These are phyloP conservation scores for Detonula confervacea DNA, from an alignment of 352 stramenopile species.

Conservation along the genomic window DNA sequence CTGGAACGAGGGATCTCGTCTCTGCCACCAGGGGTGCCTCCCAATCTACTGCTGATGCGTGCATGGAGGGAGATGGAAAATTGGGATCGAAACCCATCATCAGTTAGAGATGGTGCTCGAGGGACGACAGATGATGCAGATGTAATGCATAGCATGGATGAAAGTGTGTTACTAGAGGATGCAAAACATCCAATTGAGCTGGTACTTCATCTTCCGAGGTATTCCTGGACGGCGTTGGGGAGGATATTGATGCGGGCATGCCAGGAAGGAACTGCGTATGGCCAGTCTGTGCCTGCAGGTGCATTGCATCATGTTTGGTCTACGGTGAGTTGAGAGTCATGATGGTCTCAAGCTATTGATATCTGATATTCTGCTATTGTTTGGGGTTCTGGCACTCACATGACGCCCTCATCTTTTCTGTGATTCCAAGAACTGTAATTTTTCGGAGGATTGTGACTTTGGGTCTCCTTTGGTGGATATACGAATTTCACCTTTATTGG, in stretches of 20 bases:
- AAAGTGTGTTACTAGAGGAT: background rate
- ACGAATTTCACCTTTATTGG: slow-evolving; percentile 69
- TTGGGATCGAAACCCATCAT: slow-evolving; percentile 27
- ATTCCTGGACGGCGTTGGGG: slow-evolving; percentile 81
- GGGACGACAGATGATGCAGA: slow-evolving; percentile 2
- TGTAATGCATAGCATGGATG: background rate
- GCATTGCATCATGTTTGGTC: slow-evolving; percentile 40
- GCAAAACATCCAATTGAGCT: slow-evolving; percentile 35
- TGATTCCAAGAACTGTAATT: slow-evolving; percentile 27
- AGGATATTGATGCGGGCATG: slow-evolving; percentile 70
- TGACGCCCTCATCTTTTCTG: background rate
- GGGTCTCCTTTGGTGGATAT: slow-evolving; percentile 73
- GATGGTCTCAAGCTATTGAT: no score
- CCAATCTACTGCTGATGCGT: slow-evolving; percentile 66
- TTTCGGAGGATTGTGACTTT: slow-evolving; percentile 57
- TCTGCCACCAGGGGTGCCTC: slow-evolving; percentile 66
- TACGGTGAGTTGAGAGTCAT: slow-evolving; percentile 35
- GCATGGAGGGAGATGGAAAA: slow-evolving; percentile 70
- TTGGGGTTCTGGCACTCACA: background rate
- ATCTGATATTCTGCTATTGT: background rate
- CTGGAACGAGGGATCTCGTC: slow-evolving; percentile 64
- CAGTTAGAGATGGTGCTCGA: background rate
- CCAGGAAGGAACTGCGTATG: slow-evolving; percentile 57
- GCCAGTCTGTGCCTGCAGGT: slow-evolving; percentile 16
- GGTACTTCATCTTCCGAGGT: slow-evolving; percentile 69